Evolutionary conservation across 768 basidiomycete species (phyloP), one percentile per base, ranked within the genome.

Genomic region (Guyanaporus albipodus): DNA sequence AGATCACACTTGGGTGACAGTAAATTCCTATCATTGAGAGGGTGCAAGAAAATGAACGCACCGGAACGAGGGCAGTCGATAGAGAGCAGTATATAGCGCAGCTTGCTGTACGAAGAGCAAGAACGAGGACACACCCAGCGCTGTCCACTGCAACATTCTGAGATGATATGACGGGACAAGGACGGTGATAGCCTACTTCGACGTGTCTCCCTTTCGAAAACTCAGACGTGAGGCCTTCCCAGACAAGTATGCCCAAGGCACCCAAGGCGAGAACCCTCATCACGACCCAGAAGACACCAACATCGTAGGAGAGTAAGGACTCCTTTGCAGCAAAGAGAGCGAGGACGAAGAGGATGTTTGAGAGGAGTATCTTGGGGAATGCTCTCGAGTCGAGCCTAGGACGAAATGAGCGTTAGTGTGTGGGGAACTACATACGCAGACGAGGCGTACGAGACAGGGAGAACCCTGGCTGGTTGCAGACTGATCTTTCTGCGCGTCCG

Each of bases 251-350:
- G 17, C 78, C 81, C 43, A 87, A 56, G n/a, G 78, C 83, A n/a
- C 80, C 84, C 54, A 81, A 79, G 4, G 83, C 84, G 42, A 90
- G 70, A 39, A 87, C 74, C 51, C 85, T 71, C 70, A 89, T 82
- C 27, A 85, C 71, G 12, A 87, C 72, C 88, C 87, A 90, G 58
- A 88, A 83, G 8, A 85, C 76, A 7, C 83, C 82, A 18, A 83
- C 77, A 61, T 87, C 82, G 31, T 76, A 75, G 15, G 78, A 71
- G 38, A 90, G 66, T 7, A 89, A 65, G 70, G 79, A 78, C 56
- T 82, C 83, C 67, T 85, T 87, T 40, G 78, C 73, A 6, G 79
- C 74, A 63, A 81, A 76, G 28, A 85, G 66, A 5, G 82, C 73
- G 17, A 82, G 64, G 27, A 83, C 83, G 48, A 84, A 80, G 38